These are phyloP conservation scores for Debaryomyces tyrocola DNA, from an alignment of 805 yeast species.

Conservation along the genomic window DNA sequence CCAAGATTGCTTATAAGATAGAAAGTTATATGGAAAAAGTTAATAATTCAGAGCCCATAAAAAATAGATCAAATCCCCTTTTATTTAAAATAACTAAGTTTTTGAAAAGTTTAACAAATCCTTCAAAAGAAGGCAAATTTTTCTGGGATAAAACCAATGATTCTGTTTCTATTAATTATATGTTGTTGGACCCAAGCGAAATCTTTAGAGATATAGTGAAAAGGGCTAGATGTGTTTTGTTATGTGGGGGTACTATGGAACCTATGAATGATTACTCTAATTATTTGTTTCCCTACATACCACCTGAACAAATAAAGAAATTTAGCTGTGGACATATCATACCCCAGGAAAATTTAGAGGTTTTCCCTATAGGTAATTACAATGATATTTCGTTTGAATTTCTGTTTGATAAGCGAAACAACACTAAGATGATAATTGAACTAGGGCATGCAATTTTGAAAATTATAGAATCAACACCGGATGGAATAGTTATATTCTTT, in stretches of 20 bases:
- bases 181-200: slow-evolving; percentile 77
- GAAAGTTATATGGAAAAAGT: slow-evolving; percentile 60
- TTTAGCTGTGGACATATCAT: slow-evolving; percentile 85
- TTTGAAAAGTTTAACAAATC: slow-evolving; percentile 64
- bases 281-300: slow-evolving; percentile 61
- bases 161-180: slow-evolving; percentile 52
- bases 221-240: slow-evolving; percentile 63
- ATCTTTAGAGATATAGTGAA: slow-evolving; percentile 66
- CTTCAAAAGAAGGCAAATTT: slow-evolving; percentile 75
- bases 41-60: slow-evolving; percentile 7
- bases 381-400: slow-evolving; percentile 50
- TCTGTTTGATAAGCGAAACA: slow-evolving; percentile 63
- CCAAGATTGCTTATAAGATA: slow-evolving; percentile 82
- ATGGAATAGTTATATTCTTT: slow-evolving; percentile 78
- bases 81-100: slow-evolving; percentile 68
- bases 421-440: slow-evolving; percentile 41
- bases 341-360: slow-evolving; percentile 65
- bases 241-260: slow-evolving; percentile 97
- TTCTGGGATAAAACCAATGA: slow-evolving; percentile 53
- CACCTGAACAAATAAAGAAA: slow-evolving; percentile 38
- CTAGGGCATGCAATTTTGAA: slow-evolving; percentile 52
- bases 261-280: slow-evolving; percentile 72
- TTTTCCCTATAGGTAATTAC: slow-evolving; percentile 46
- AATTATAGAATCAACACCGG: slow-evolving; percentile 52
- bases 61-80: slow-evolving; percentile 48